Percentiles rank a stretch among this genome's conserved stretches.
Evolutionary conservation across 106 monocot species (phyloP).

Genomic region (Dendrobium catenatum): DNA sequence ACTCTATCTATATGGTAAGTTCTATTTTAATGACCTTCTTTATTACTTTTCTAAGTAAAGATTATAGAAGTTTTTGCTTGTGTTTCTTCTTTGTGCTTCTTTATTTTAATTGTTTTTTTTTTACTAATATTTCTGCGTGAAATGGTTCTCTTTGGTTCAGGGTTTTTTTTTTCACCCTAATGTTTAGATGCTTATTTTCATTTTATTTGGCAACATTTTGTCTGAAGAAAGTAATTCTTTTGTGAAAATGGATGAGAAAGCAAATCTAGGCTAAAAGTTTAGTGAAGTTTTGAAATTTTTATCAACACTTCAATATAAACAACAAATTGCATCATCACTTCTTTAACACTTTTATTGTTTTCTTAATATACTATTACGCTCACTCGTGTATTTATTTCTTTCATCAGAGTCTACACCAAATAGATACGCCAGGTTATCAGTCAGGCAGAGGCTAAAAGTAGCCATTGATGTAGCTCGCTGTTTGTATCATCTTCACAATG

Average conservation of each 20-base stretch:
- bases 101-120: too few species aligned
- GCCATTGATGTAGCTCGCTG: conserved; percentile 64
- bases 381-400: not conserved
- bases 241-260: too few species aligned
- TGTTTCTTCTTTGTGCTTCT: too few species aligned
- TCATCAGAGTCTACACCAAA: conserved; percentile 69
- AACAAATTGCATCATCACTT: too few species aligned
- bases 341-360: too few species aligned
- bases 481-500: conserved; percentile 57
- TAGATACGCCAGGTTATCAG: conserved; percentile 64
- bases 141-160: too few species aligned
- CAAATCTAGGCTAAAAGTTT: not conserved
- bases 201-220: not conserved
- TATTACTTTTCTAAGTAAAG: not conserved
- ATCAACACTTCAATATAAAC: too few species aligned
- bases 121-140: too few species aligned
- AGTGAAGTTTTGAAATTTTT: not conserved
- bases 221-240: too few species aligned
- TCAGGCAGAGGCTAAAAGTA: conserved; percentile 64
- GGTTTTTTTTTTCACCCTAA: too few species aligned
- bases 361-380: too few species aligned
- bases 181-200: not conserved
- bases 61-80: not conserved
- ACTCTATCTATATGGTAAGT: conserved; percentile 83
- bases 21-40: not conserved